Percentiles rank a stretch among this genome's conserved stretches.
Evolutionary conservation across 108 stramenopile genomes (phyloP).

Genomic region (Hondaea fermentalgiana): DNA sequence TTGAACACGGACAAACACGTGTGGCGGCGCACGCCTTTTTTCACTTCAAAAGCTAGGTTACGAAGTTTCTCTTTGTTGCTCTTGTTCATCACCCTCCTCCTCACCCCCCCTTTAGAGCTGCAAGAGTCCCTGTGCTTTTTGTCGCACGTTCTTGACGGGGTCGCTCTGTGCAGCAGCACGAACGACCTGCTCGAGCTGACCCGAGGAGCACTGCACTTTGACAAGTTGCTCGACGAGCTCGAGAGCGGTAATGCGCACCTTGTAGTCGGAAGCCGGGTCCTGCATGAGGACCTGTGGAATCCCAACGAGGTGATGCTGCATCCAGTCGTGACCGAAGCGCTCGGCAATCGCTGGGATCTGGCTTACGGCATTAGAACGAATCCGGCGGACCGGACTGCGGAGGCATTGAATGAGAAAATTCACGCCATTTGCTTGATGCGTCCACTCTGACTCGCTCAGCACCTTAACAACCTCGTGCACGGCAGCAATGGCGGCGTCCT

Average conservation of each 20-base stretch:
- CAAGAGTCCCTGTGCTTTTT: background rate
- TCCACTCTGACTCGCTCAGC: background rate
- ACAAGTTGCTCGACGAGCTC: background rate
- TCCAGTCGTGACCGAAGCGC: background rate
- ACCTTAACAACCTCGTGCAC: background rate
- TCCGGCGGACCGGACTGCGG: background rate
- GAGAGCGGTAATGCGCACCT: background rate
- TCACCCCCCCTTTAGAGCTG: background rate
- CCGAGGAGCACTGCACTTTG: background rate
- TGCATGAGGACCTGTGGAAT: background rate
- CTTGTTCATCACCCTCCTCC: no score
- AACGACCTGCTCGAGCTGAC: background rate
- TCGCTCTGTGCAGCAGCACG: background rate
- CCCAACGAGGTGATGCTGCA: background rate
- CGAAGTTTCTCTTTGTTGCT: no score
- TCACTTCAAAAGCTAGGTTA: no score
- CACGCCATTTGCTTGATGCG: background rate
- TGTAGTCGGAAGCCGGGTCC: background rate
- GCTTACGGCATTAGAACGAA: background rate
- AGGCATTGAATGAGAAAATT: background rate
- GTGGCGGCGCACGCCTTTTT: no score
- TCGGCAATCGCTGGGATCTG: background rate
- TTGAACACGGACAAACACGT: no score
- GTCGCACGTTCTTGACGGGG: background rate
- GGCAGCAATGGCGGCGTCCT: background rate